Conservation (phyloP, 805 yeast species). For the Lipomyces lipofer region DNA sequence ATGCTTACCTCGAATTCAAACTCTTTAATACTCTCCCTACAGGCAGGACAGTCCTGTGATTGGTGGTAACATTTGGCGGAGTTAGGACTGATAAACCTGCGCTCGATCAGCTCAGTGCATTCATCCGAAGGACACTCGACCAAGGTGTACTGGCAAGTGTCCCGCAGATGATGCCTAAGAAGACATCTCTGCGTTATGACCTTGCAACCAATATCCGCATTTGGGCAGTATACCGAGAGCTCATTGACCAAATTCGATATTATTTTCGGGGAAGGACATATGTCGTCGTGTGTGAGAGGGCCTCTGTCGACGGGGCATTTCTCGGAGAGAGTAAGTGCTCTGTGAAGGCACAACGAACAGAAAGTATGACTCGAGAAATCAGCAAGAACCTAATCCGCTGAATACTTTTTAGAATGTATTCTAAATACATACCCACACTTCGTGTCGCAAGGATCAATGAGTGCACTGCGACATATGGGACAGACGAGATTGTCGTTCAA, state of each 20-base stretch:
- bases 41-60: conserved; percentile 30
- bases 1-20: conserved; percentile 10
- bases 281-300: conserved; percentile 44
- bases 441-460: conserved; percentile 61
- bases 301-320: conserved; percentile 65
- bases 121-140: conserved; percentile 42
- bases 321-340: conserved; percentile 32
- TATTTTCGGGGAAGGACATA: conserved; percentile 57
- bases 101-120: conserved; percentile 33
- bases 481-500: conserved; percentile 41
- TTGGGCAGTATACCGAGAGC: conserved; percentile 56
- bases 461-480: conserved; percentile 69
- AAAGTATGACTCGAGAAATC: conserved; percentile 50
- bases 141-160: conserved; percentile 44
- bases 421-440: conserved; percentile 51
- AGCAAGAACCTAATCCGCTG: too few species aligned
- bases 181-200: conserved; percentile 63
- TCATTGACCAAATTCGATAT: conserved; percentile 63
- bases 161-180: conserved; percentile 50
- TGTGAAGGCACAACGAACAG: conserved; percentile 53
- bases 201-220: conserved; percentile 53
- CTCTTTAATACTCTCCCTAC: conserved; percentile 16
- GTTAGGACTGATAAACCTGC: conserved; percentile 19
- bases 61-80: conserved; percentile 31
- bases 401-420: too few species aligned